Percentiles rank a stretch among this genome's conserved stretches.
These are phyloP conservation scores for Tolypocladium ovalisporum DNA, from an alignment of 2,329 filamentous ascomycete species.

Conservation along the genomic window DNA sequence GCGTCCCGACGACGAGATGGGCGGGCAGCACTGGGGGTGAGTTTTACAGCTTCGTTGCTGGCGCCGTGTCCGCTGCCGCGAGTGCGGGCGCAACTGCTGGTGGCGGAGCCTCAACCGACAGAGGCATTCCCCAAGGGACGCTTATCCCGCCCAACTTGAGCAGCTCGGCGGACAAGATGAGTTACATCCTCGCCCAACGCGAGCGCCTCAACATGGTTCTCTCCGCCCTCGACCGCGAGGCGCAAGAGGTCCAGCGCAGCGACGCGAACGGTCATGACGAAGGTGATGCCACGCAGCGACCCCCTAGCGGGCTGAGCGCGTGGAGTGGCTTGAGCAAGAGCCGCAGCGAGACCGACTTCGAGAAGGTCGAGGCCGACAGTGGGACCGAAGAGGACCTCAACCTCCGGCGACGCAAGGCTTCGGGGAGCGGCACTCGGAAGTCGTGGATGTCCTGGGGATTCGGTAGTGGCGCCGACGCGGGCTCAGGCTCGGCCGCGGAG, in stretches of 20 bases:
- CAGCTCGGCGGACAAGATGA: constrained; percentile 54
- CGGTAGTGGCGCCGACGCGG: constrained; percentile 17
- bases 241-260: constrained; percentile 43
- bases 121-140: constrained; percentile 32
- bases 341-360: constrained; percentile 79
- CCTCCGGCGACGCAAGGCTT: constrained; percentile 19
- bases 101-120: background rate
- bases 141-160: constrained; percentile 62
- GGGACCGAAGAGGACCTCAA: constrained; percentile 40
- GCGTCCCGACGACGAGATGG: constrained; percentile 60
- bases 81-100: constrained; percentile 25
- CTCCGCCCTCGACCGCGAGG: constrained; percentile 70
- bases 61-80: constrained; percentile 56
- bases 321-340: constrained; percentile 61
- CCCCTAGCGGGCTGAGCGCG: constrained; percentile 35
- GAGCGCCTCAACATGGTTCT: constrained; percentile 67
- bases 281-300: constrained; percentile 27
- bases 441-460: constrained; percentile 41
- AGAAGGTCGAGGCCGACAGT: constrained; percentile 73
- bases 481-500: constrained; percentile 28
- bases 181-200: constrained; percentile 68
- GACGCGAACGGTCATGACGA: constrained; percentile 18
- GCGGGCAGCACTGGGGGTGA: constrained; percentile 43
- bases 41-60: constrained; percentile 67
- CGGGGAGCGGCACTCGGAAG: constrained; percentile 11